phyloP scores from a whole-genome alignment of 2,329 filamentous ascomycete species.

The Pyrenophora graminea region DNA sequence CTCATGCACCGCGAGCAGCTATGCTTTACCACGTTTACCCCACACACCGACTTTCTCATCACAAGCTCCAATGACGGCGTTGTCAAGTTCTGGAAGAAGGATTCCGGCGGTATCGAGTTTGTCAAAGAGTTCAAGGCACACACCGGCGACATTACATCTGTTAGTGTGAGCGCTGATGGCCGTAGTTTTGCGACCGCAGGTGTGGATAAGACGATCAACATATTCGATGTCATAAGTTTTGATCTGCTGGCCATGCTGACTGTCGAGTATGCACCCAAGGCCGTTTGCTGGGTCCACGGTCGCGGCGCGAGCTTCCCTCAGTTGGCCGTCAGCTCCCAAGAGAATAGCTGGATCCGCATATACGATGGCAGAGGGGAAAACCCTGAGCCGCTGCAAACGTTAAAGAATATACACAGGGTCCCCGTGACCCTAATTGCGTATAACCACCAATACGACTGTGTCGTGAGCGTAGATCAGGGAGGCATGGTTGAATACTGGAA shows the following conservation, averaged over 20 bases:
- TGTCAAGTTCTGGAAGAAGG: conserved; percentile 99
- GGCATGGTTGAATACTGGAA: conserved; percentile 98
- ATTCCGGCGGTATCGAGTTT: conserved; percentile 87
- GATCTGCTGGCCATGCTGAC: conserved; percentile 67
- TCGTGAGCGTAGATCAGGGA: conserved; percentile 82
- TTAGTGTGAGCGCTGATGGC: conserved; percentile 86
- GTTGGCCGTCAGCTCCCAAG: conserved; percentile 79
- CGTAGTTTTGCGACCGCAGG: conserved; percentile 92
- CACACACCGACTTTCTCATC: conserved; percentile 90
- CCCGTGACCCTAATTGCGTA: conserved; percentile 85
- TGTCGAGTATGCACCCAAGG: conserved; percentile 74
- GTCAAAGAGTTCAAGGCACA: conserved; percentile 98
- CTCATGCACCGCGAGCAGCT: conserved; percentile 98
- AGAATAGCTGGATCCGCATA: conserved; percentile 73
- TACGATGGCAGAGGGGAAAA: conserved; percentile 90
- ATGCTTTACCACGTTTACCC: conserved; percentile 84
- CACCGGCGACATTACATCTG: conserved; percentile 78
- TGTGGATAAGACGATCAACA: conserved; percentile 75
- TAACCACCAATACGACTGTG: conserved; percentile 87
- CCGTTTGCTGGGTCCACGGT: conserved; percentile 86
- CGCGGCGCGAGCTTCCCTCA: conserved; percentile 86
- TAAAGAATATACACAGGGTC: conserved; percentile 78
- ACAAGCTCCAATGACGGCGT: conserved; percentile 93
- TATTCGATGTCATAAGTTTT: conserved; percentile 80
- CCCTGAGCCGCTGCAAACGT: conserved; percentile 72